Conservation (phyloP, 1,284 basidiomycete species). For the Ganoderma boninense region DNA sequence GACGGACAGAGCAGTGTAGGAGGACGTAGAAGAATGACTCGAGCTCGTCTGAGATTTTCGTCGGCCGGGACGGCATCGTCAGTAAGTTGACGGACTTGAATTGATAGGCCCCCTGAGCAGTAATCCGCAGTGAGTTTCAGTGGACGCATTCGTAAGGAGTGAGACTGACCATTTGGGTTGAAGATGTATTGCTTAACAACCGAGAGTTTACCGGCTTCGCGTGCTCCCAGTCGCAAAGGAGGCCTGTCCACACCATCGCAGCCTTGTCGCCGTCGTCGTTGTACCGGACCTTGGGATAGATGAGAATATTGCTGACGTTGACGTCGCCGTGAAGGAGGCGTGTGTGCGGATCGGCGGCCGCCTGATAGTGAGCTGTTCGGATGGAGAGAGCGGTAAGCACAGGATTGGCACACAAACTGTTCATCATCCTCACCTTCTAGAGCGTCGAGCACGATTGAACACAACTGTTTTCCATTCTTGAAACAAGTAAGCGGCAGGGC, state of each 20-base stretch:
- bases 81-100: constrained; percentile 17
- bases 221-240: constrained; percentile 26
- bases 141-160: no score
- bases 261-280: not conserved
- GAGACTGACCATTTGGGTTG: no score
- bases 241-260: constrained; percentile 3
- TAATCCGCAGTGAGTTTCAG: not conserved
- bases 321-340: constrained; percentile 22
- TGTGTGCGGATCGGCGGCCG: not conserved
- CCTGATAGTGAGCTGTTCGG: constrained; percentile 18
- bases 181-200: not conserved
- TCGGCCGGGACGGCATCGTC: not conserved
- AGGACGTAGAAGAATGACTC: constrained; percentile 22
- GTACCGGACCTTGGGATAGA: constrained; percentile 4
- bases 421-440: not conserved
- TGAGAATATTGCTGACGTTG: constrained; percentile 24
- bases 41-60: constrained; percentile 10
- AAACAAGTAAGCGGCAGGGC: constrained; percentile 5
- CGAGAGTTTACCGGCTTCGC: constrained; percentile 5
- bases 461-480: not conserved
- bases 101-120: constrained; percentile 22
- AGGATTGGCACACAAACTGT: accelerated
- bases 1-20: not conserved
- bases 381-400: not conserved
- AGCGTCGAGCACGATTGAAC: not conserved